These are phyloP conservation scores for Arthroderma sp. DNA, from an alignment of 2,329 filamentous ascomycete genomes.

Conservation along the genomic window DNA sequence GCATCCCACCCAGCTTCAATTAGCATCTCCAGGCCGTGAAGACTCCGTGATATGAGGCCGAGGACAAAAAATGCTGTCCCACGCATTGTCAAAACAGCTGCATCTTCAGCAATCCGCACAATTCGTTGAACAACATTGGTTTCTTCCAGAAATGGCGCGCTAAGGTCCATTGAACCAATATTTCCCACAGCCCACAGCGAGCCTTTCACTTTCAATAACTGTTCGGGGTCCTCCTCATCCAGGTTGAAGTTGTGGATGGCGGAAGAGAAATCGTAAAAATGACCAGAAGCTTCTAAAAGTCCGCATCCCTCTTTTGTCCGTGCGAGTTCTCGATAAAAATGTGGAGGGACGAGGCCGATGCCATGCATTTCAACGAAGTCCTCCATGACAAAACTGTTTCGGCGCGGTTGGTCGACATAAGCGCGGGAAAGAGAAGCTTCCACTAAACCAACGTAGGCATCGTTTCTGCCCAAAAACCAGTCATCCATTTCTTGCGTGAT, in stretches of 20 bases:
- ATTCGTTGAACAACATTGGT: conserved; percentile 80
- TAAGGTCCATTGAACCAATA: conserved; percentile 94
- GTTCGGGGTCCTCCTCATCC: conserved; percentile 71
- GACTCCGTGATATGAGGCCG: conserved; percentile 78
- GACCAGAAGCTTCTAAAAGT: conserved; percentile 78
- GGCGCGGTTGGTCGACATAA: conserved; percentile 45
- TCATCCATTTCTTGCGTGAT: conserved; percentile 99
- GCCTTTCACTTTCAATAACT: conserved; percentile 86
- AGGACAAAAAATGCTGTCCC: conserved; percentile 96
- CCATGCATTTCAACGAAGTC: conserved; percentile 47
- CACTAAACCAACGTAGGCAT: conserved; percentile 86
- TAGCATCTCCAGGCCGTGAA: conserved; percentile 84
- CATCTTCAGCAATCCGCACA: conserved; percentile 72
- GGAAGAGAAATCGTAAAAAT: conserved; percentile 83
- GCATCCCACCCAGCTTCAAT: conserved; percentile 87
- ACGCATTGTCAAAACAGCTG: conserved; percentile 80
- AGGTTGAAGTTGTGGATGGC: conserved; percentile 81
- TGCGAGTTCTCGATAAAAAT: conserved; percentile 93
- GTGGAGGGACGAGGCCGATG: conserved; percentile 63
- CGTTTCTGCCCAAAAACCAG: conserved; percentile 94
- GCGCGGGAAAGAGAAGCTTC: conserved; percentile 89
- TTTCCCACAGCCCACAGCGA: conserved; percentile 97
- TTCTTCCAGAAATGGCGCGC: conserved; percentile 83
- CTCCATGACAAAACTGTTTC: conserved; percentile 39
- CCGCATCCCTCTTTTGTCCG: conserved; percentile 86